Base-by-base conservation (phyloP, 2,329 filamentous ascomycete species). In the Blumeriella jaapii region DNA sequence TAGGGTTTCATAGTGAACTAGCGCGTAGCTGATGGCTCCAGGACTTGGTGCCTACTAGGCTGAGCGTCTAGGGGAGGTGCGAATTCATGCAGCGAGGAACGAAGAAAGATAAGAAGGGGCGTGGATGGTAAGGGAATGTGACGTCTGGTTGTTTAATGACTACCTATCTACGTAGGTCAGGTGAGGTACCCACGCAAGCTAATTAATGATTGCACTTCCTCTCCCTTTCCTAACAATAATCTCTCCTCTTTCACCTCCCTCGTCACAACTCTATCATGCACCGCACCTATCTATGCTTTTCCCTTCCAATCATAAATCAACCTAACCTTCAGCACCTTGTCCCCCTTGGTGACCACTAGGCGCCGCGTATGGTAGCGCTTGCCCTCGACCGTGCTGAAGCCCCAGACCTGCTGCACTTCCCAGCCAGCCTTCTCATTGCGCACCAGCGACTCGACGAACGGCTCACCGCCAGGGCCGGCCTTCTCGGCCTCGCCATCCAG, bases 341-440 rank as follows among this genome's bases (percentile, higher is more conserved):
- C 49, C 4, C 57, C 56, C 50, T 64, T 64, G 24, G 31, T 56
- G 10, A 60, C 52, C 15, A 61, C 51, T 8, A 64, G 56, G 34
- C 62, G 56, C 36, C 59, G 50, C 3, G 47, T 49, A 47, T 62
- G 54, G 22, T 56, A 54, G 25, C 62, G 56, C 48, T 56, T 45
- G 6, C 58, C 62, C 25, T 63, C 53, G 24, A 66, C 46, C 24
- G 55, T 51, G 5, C 58, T 55, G 44, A 68, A 67, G 0, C 64
- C 64, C 62, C 64, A 67, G 13, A 66, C 44, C 61, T 74, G 71
- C 43, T 64, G 59, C 3, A 68, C 72, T 18, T 58, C 67, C 73
- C 74, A 78, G 16, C 59, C 59, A 44, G 53, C 51, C 31, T 61
- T 60, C 27, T 61, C 41, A 47, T 65, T 73, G 34, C 59, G 57